Percentiles rank a stretch among this genome's conserved stretches.
Conservation (phyloP, 148 eudicot genomes). For the Hydrangea macrophylla region DNA sequence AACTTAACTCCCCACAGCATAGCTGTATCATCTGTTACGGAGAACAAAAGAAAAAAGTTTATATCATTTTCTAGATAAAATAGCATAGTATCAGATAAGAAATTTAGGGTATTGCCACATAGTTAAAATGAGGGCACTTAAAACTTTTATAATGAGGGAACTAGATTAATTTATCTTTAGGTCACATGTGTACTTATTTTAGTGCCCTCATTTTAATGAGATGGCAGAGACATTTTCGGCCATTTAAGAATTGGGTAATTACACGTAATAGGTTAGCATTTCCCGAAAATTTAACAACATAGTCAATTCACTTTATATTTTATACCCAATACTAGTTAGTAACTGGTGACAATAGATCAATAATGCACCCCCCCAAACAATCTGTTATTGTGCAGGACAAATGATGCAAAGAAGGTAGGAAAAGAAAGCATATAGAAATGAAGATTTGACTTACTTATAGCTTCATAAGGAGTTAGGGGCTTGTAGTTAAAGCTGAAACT, state of each 20-base stretch:
- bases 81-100: not conserved
- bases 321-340: not conserved
- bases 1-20: conserved; percentile 66
- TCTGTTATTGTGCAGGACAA: not conserved
- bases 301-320: not conserved
- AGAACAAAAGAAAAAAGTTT: not conserved
- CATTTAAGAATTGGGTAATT: too few relatives aligned
- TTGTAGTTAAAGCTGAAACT: conserved; percentile 58
- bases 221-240: too few relatives aligned
- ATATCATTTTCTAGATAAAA: not conserved
- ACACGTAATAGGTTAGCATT: too few relatives aligned
- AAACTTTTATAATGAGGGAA: too few relatives aligned
- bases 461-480: conserved; percentile 37
- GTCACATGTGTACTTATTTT: too few relatives aligned
- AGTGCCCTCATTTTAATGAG: too few relatives aligned
- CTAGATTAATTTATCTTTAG: too few relatives aligned
- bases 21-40: conserved; percentile 55
- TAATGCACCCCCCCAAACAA: not conserved
- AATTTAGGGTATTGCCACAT: too few relatives aligned
- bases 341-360: not conserved
- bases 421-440: not conserved
- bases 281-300: not conserved
- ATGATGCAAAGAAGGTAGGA: not conserved
- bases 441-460: conserved; percentile 38
- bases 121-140: too few relatives aligned